Percentiles rank a stretch among this genome's conserved stretches.
Conservation (phyloP, 2,329 filamentous ascomycete species). For the Fusarium buxicola region DNA sequence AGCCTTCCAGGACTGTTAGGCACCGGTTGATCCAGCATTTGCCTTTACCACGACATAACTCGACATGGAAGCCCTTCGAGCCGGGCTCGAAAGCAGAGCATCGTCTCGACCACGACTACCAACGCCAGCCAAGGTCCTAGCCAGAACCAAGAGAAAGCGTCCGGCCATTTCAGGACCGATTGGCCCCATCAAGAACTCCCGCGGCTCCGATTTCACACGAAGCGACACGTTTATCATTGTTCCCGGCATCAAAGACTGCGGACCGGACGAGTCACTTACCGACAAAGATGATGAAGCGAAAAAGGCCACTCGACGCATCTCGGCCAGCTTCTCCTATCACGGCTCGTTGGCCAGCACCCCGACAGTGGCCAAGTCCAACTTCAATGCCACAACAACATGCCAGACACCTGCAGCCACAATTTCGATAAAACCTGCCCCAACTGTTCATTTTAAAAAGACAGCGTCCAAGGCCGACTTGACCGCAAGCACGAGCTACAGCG, state of each 20-base stretch:
- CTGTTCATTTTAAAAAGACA: slow-evolving; percentile 25
- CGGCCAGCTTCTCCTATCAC: slow-evolving; percentile 46
- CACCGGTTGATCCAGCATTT: too few relatives aligned
- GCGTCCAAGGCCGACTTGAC: slow-evolving; percentile 21
- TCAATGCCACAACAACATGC: slow-evolving; percentile 41
- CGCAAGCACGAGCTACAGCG: slow-evolving; percentile 26
- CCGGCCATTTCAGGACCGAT: slow-evolving; percentile 52
- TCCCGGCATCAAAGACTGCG: slow-evolving; percentile 52
- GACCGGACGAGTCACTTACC: slow-evolving; percentile 31
- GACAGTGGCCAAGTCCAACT: slow-evolving; percentile 46
- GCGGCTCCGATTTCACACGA: slow-evolving; percentile 51
- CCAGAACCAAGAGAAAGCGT: slow-evolving; percentile 38
- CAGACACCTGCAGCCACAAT: slow-evolving; percentile 11
- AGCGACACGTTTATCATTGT: slow-evolving; percentile 52
- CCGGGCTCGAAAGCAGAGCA: slow-evolving; percentile 16
- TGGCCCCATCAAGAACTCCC: slow-evolving; percentile 53
- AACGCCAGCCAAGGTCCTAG: slow-evolving; percentile 24
- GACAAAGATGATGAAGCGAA: slow-evolving; percentile 21
- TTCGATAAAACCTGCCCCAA: slow-evolving; percentile 29
- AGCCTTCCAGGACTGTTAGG: too few relatives aligned
- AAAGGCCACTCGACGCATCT: slow-evolving; percentile 44
- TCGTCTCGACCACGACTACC: slow-evolving; percentile 27
- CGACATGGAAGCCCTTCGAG: slow-evolving; percentile 37
- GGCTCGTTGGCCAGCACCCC: slow-evolving; percentile 45
- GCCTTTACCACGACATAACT: background rate